Conservation (phyloP, 306 rosid species). For the Fragaria vesca region DNA sequence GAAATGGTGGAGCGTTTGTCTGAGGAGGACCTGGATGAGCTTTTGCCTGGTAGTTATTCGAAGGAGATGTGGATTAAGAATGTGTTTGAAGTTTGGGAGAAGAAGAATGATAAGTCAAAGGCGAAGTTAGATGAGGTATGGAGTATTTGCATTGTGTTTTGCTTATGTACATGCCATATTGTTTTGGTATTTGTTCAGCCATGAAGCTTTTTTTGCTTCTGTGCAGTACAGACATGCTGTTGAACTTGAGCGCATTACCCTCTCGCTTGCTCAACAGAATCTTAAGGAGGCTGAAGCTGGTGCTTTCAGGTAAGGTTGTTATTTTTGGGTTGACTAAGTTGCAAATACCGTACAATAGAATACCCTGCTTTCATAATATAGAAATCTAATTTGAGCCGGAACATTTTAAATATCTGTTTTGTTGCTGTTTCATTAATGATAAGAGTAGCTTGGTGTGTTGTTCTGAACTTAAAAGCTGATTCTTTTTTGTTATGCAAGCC, state of each 20-base stretch:
- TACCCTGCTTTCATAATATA: not conserved
- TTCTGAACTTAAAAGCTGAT: not conserved
- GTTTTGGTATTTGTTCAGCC: not conserved
- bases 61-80: conserved; percentile 40
- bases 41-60: not conserved
- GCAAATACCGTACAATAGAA: not conserved
- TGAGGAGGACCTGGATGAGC: conserved; percentile 42
- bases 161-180: not conserved
- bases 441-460: not conserved
- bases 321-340: conserved; percentile 3
- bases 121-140: conserved; percentile 54
- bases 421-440: not conserved
- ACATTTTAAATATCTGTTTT: not conserved
- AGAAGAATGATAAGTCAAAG: conserved; percentile 53
- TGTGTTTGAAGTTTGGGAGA: conserved; percentile 61
- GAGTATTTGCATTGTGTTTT: conserved; percentile 8
- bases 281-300: conserved; percentile 48
- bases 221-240: conserved; percentile 56
- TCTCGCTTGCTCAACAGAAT: conserved; percentile 53
- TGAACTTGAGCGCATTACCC: conserved; percentile 55
- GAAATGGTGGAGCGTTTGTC: conserved; percentile 52
- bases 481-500: not conserved
- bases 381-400: not conserved
- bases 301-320: conserved; percentile 49
- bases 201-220: conserved; percentile 28